Percentiles rank a stretch among this genome's conserved stretches.
Conservation (phyloP, 129 eudicot genomes). For the Pseudognaphalium luteoalbum region DNA sequence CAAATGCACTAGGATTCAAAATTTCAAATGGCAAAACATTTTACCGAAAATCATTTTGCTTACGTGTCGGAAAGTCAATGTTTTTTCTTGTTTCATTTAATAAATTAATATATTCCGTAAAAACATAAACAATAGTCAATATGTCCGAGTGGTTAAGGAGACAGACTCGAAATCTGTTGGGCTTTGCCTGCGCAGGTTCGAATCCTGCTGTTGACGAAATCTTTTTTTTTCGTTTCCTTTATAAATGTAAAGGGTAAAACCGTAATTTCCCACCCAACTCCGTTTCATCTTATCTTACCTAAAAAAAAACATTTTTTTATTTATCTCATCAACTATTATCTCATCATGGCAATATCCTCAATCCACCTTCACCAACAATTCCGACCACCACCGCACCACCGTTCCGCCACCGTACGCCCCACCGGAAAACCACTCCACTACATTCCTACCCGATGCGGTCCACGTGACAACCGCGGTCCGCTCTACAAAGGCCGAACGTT, state of each 20-base stretch:
- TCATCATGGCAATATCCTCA: slow-evolving; percentile 54
- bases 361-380: slow-evolving; percentile 34
- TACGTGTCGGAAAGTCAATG: too few relatives aligned
- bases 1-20: too few relatives aligned
- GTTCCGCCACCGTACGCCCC: slow-evolving; percentile 24
- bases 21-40: too few relatives aligned
- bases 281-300: slow-evolving; percentile 8
- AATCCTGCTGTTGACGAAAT: slow-evolving; percentile 5
- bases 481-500: slow-evolving; percentile 71
- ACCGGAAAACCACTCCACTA: slow-evolving; percentile 21
- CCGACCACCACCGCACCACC: slow-evolving; percentile 34
- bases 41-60: too few relatives aligned
- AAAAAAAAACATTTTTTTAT: background rate
- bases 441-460: slow-evolving; percentile 61
- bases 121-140: background rate
- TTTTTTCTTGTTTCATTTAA: too few relatives aligned
- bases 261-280: slow-evolving; percentile 4
- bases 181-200: slow-evolving; percentile 18
- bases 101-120: too few relatives aligned
- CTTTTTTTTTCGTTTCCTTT: background rate
- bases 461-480: slow-evolving; percentile 83
- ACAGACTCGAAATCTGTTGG: slow-evolving; percentile 18
- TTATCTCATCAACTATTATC: background rate
- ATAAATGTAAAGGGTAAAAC: background rate
- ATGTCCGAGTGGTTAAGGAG: slow-evolving; percentile 15